Percentiles rank a stretch among this genome's conserved stretches.
Evolutionary conservation across 2,329 filamentous ascomycete species (phyloP).

Genomic region (Achaetomium macrosporum): DNA sequence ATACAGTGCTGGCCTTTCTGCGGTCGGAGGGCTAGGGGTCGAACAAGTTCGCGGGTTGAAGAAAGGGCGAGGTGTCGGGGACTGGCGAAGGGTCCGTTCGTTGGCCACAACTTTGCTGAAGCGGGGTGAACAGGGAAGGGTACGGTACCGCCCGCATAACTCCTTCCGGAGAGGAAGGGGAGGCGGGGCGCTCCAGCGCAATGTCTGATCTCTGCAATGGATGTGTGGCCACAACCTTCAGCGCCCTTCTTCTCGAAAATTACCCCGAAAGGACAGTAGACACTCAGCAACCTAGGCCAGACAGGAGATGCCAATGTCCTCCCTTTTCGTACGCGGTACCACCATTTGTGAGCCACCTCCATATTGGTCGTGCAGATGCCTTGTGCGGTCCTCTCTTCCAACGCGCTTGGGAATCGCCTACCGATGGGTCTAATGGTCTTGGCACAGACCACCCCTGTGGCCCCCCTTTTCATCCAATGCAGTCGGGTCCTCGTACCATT

Average conservation of each 20-base stretch:
- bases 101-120: conserved; percentile 13
- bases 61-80: not conserved
- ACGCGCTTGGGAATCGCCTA: not conserved
- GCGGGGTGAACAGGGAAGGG: conserved; percentile 18
- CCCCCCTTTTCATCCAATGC: not conserved
- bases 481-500: too few relatives aligned
- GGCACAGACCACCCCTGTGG: not conserved
- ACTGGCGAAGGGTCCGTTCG: conserved; percentile 5
- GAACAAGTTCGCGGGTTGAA: not conserved
- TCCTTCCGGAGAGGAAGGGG: not conserved
- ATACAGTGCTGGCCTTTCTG: conserved; percentile 1
- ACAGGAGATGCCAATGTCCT: too few relatives aligned
- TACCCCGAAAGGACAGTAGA: too few relatives aligned
- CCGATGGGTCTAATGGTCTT: conserved; percentile 6
- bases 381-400: conserved; percentile 11
- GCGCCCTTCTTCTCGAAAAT: too few relatives aligned
- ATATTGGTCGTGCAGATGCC: conserved; percentile 5
- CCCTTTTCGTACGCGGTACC: too few relatives aligned
- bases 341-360: too few relatives aligned
- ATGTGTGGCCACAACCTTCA: too few relatives aligned
- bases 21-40: not conserved
- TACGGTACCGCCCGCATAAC: conserved; percentile 1
- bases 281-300: too few relatives aligned
- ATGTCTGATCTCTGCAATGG: not conserved
- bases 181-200: not conserved